These are phyloP conservation scores for Exophiala calicioides DNA, from an alignment of 2,329 filamentous ascomycete genomes.

Conservation along the genomic window DNA sequence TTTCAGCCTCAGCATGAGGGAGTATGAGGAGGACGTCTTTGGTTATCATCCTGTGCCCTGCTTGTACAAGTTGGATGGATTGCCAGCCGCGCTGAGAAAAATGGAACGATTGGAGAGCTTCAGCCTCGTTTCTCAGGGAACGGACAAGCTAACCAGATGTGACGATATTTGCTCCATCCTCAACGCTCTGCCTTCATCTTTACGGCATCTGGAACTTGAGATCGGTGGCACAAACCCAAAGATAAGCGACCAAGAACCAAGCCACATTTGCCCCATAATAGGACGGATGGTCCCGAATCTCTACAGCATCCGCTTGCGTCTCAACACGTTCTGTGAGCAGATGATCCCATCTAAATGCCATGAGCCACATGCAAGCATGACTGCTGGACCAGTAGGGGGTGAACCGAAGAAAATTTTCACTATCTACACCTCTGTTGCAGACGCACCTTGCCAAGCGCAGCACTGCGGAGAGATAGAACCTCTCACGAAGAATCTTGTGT, in stretches of 20 bases:
- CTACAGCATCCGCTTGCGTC: neutral
- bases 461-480: no score
- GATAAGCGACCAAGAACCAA: no score
- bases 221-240: neutral
- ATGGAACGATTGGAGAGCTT: neutral
- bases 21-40: no score
- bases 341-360: neutral
- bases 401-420: neutral
- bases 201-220: neutral
- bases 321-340: neutral
- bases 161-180: no score
- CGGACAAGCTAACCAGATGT: no score
- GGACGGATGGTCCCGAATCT: neutral
- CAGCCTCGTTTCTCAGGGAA: neutral
- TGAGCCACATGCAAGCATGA: neutral
- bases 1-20: neutral
- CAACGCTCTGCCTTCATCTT: neutral
- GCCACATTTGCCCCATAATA: neutral
- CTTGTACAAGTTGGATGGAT: neutral
- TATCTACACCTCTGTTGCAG: neutral
- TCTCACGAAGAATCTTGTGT: no score
- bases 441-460: no score
- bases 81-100: neutral
- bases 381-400: neutral
- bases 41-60: no score